These are phyloP conservation scores for Lathyrus tuberosus DNA, from an alignment of 306 rosid species.

Conservation along the genomic window DNA sequence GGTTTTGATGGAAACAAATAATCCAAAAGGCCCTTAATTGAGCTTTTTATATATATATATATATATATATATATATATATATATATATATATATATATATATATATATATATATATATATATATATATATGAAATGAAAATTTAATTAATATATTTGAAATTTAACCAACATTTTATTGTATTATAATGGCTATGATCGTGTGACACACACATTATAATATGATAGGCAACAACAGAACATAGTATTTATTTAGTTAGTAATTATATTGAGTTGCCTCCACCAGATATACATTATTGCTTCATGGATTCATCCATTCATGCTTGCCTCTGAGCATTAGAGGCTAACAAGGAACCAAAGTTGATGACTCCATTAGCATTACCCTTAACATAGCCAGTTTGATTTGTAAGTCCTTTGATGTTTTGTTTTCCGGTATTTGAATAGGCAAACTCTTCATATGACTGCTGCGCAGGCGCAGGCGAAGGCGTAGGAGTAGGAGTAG, in stretches of 20 bases:
- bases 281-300: neutral
- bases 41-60: neutral
- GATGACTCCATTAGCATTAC: conserved; percentile 50
- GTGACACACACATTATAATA: neutral
- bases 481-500: no score
- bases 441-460: conserved; percentile 2
- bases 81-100: no score
- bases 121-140: neutral
- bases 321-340: conserved; percentile 24
- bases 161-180: neutral
- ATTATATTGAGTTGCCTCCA: conserved; percentile 5
- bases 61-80: no score
- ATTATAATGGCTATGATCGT: neutral
- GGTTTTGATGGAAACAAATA: no score
- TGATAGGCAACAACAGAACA: conserved; percentile 4
- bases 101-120: no score
- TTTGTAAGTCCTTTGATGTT: conserved; percentile 48
- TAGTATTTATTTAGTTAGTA: conserved; percentile 18
- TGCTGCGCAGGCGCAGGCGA: neutral
- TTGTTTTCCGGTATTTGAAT: conserved; percentile 28
- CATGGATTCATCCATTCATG: conserved; percentile 11
- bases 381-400: conserved; percentile 48
- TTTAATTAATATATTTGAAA: neutral
- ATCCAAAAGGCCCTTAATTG: neutral
- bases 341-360: conserved; percentile 41